Evolutionary conservation across 2,329 filamentous ascomycete genomes (phyloP).

Genomic region (Ophiostoma quercus): DNA sequence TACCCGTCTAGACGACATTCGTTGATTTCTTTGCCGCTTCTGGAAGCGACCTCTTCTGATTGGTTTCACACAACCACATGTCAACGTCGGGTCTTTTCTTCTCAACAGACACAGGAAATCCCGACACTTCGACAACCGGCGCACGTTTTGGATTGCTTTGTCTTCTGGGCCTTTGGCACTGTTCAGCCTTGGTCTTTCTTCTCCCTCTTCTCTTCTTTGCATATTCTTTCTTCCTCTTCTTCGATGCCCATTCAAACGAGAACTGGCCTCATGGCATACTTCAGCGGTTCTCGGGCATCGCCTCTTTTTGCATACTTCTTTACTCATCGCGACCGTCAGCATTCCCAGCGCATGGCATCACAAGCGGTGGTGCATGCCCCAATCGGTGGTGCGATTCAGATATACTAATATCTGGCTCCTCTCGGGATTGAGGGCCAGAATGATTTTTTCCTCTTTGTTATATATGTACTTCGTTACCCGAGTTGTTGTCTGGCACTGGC

Average conservation of each 20-base stretch:
- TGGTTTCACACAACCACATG: not conserved
- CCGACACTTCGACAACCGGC: not conserved
- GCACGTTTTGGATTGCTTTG: not conserved
- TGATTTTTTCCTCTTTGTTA: constrained; percentile 5
- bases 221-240: constrained; percentile 1
- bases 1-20: constrained; percentile 5
- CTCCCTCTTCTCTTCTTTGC: not conserved
- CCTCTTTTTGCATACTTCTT: not conserved
- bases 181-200: not conserved
- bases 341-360: not conserved
- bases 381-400: constrained; percentile 2
- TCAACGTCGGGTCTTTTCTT: not conserved
- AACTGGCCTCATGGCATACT: not conserved
- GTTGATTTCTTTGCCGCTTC: constrained; percentile 15
- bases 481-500: not conserved
- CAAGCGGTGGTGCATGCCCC: not conserved
- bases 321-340: not conserved
- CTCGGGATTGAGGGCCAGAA: constrained; percentile 4
- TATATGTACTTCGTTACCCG: not conserved
- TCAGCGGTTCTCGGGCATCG: not conserved
- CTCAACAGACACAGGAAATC: not conserved
- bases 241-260: not conserved
- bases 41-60: constrained; percentile 11
- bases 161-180: constrained; percentile 1
- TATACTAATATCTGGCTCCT: constrained; percentile 6